Evolutionary conservation across 345 rosid species (phyloP).

Genomic region (Triadica sebifera): DNA sequence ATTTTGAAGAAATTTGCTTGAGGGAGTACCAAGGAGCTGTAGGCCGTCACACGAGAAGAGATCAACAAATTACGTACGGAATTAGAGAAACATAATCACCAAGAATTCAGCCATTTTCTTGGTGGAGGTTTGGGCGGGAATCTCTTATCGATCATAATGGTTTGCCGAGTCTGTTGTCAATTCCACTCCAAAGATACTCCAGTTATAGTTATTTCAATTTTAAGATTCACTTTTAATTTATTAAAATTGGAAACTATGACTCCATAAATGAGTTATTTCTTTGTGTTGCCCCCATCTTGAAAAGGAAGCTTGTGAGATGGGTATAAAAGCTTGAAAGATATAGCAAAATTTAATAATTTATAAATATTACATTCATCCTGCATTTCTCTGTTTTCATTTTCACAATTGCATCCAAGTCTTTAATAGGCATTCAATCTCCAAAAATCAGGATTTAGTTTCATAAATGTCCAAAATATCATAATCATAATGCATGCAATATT

Average conservation of each 20-base stretch:
- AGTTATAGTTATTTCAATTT: background rate
- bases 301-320: too few species aligned
- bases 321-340: too few species aligned
- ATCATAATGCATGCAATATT: too few species aligned
- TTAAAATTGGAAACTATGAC: background rate
- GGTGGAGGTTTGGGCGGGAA: background rate
- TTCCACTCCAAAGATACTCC: background rate
- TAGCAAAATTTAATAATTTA: too few species aligned
- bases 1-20: conserved; percentile 43
- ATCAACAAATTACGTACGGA: background rate
- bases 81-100: conserved; percentile 8
- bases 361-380: background rate
- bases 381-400: background rate
- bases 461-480: too few species aligned
- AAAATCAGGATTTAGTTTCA: too few species aligned
- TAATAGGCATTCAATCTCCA: too few species aligned
- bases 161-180: background rate
- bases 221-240: too few species aligned
- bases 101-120: background rate
- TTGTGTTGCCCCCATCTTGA: too few species aligned
- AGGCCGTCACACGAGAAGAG: background rate
- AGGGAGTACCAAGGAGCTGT: conserved; percentile 31
- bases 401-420: too few species aligned
- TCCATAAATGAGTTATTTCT: background rate
- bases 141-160: background rate